These are phyloP conservation scores for Metschnikowia vanudenii DNA, from an alignment of 805 yeast genomes.

Conservation along the genomic window DNA sequence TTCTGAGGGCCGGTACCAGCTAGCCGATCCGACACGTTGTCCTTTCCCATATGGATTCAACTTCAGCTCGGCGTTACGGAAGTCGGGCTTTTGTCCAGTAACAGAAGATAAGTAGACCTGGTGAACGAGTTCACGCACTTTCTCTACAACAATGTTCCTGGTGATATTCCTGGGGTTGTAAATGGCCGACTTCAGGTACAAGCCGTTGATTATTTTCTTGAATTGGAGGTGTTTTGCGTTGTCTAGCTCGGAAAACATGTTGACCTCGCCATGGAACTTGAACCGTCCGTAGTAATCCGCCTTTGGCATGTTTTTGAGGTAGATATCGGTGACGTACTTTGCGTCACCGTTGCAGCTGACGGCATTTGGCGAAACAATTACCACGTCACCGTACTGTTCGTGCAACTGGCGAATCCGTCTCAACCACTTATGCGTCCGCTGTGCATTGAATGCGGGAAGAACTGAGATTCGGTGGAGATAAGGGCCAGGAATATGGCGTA, in stretches of 20 bases:
- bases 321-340: slow-evolving; percentile 51
- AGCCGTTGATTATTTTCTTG: slow-evolving; percentile 30
- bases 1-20: neutral
- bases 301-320: slow-evolving; percentile 56
- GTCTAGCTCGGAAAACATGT: slow-evolving; percentile 56
- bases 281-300: slow-evolving; percentile 60
- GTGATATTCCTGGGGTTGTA: slow-evolving; percentile 29
- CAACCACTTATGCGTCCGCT: slow-evolving; percentile 46
- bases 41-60: slow-evolving; percentile 25
- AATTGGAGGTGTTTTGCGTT: slow-evolving; percentile 31
- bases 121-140: slow-evolving; percentile 26
- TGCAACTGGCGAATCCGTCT: slow-evolving; percentile 49
- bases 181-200: slow-evolving; percentile 36
- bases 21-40: neutral
- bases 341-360: slow-evolving; percentile 55
- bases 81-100: slow-evolving; percentile 31
- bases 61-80: slow-evolving; percentile 30
- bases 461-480: slow-evolving; percentile 45
- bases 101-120: slow-evolving; percentile 31
- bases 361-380: slow-evolving; percentile 59
- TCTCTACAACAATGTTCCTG: slow-evolving; percentile 25
- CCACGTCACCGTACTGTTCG: slow-evolving; percentile 56
- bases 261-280: slow-evolving; percentile 52
- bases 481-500: slow-evolving; percentile 60
- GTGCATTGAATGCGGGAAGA: slow-evolving; percentile 32